These are phyloP conservation scores for Auricularia sp. DNA, from an alignment of 768 basidiomycete species.

Conservation along the genomic window DNA sequence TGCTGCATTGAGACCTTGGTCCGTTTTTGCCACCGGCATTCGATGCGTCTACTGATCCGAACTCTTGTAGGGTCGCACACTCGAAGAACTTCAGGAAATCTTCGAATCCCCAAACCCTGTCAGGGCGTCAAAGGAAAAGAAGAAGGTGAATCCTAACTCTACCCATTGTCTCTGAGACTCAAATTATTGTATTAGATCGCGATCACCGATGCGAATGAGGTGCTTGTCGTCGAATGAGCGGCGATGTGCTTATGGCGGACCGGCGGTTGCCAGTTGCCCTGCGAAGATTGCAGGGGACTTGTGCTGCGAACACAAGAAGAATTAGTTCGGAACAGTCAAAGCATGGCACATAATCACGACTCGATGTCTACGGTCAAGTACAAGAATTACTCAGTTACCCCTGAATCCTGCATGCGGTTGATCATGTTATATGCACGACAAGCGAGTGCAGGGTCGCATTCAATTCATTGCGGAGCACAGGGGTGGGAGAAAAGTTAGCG, in stretches of 20 bases:
- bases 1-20: constrained; percentile 7
- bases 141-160: neutral
- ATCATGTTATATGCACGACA: no score
- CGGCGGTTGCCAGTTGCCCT: neutral
- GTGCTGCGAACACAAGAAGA: no score
- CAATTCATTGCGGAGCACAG: no score
- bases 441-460: no score
- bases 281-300: no score
- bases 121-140: constrained; percentile 4
- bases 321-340: no score
- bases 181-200: neutral
- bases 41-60: neutral
- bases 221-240: neutral
- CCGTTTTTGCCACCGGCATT: neutral
- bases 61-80: neutral
- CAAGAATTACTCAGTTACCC: no score
- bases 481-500: no score
- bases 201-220: constrained; percentile 1
- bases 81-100: constrained; percentile 9
- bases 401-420: no score
- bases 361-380: no score
- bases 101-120: constrained; percentile 6
- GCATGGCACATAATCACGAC: no score
- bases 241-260: neutral
- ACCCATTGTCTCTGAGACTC: neutral